phyloP scores from a whole-genome alignment of 352 stramenopile genomes.

The Globisporangium heterothallicum region DNA sequence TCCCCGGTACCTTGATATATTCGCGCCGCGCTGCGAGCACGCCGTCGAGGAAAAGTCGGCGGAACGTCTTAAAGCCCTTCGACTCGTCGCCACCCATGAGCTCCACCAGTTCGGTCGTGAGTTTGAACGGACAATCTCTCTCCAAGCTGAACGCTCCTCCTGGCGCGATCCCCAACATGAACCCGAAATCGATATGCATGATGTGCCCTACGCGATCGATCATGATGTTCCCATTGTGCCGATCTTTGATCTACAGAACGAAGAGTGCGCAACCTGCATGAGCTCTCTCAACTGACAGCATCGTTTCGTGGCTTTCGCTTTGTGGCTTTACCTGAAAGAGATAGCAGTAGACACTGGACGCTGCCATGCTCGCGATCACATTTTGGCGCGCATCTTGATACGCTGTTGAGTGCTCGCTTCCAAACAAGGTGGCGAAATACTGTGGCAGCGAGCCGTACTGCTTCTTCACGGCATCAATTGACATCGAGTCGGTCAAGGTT shows the following conservation, averaged over 20 bases:
- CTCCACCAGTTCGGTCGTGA: slow-evolving; percentile 93
- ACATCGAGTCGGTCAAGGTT: slow-evolving; percentile 88
- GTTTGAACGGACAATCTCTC: slow-evolving; percentile 91
- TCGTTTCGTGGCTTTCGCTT: too few species aligned
- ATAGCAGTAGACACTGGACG: slow-evolving; percentile 92
- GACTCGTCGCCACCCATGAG: slow-evolving; percentile 84
- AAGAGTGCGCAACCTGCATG: too few species aligned
- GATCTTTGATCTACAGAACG: slow-evolving; percentile 82
- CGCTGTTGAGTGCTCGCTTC: slow-evolving; percentile 26
- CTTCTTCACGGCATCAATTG: slow-evolving; percentile 90
- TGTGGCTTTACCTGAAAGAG: slow-evolving; percentile 83
- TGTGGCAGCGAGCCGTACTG: slow-evolving; percentile 42
- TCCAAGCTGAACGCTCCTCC: slow-evolving; percentile 93
- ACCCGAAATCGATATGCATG: slow-evolving; percentile 97
- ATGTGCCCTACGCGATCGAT: slow-evolving; percentile 88
- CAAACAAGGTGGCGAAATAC: slow-evolving; percentile 63
- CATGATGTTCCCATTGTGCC: slow-evolving; percentile 97
- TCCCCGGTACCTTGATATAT: slow-evolving; percentile 52
- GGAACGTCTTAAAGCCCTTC: slow-evolving; percentile 74
- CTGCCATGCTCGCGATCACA: slow-evolving; percentile 88
- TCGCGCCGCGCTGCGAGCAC: slow-evolving; percentile 88
- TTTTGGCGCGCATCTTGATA: slow-evolving; percentile 82
- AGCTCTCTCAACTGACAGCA: too few species aligned
- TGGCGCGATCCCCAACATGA: slow-evolving; percentile 92
- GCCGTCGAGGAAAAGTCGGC: slow-evolving; percentile 85